Base-by-base conservation (phyloP, 768 basidiomycete genomes). In the Gloeopeniophorella convolvens region DNA sequence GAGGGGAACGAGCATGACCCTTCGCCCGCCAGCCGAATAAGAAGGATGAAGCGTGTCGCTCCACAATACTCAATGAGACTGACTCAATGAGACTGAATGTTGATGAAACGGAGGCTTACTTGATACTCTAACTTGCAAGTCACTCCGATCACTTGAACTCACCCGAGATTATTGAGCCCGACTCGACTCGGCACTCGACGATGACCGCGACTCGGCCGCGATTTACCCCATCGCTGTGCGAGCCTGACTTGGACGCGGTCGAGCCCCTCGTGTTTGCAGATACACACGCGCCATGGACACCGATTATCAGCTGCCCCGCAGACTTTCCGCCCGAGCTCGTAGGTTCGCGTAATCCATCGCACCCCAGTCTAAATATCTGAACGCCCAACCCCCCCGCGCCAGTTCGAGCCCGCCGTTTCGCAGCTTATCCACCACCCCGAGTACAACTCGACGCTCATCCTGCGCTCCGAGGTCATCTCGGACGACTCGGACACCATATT, bases 401-500 rank as follows among this genome's bases (percentile, higher is more conserved):
- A 92, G 89, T 96, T 96, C 62, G 78, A 85, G 56, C 61, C 65
- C 1, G 88, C 86, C 0, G 64, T 85, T 27, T 77, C 75, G 21
- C 85, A 89, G 55, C 71, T 95, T 15, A 72, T 92, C 6, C 77
- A 86, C 31, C 91, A 95, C 62, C 94, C 94, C 5, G 94, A 97
- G 62, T 89, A 90, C 64, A 95, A 94, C 62, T 91, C 90, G 0
- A 86, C 89, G 0, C 76, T 95, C 23, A 95, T 97, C 49, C 70
- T 97, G 15, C 80, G 94, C 2, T 87, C 92, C 0, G 89, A 95
- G 32, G 77, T 76, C 3, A 42, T 87, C 16, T 62, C 64, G 5
- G 74, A 81, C 3, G 42, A 87, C 16, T 62, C 64, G 5, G 74
- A 81, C 37, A 57, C 63, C 20, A 63, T 57, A 6, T 49, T 23